A percentile compares a stretch with the other conserved stretches of the same genome.
These are phyloP conservation scores for Cystobasidium tubakii DNA, from an alignment of 768 basidiomycete species.

Conservation along the genomic window DNA sequence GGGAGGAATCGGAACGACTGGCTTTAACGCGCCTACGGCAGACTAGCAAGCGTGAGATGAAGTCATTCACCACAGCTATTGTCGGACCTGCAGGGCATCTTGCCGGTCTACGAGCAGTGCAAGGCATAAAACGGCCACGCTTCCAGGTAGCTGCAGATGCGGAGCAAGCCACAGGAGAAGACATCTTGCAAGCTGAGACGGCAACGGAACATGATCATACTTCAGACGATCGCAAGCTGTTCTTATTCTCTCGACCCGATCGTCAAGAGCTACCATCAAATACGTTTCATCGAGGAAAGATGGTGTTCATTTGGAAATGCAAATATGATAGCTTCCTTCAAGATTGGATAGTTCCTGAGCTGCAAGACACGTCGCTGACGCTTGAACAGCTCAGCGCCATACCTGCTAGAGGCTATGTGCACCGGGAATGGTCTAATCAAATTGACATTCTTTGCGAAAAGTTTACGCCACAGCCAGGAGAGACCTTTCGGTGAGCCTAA, in stretches of 20 bases:
- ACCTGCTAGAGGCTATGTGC: neutral
- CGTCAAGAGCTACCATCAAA: neutral
- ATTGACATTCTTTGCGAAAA: constrained; percentile 12
- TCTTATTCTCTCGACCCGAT: constrained; percentile 4
- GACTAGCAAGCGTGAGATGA: neutral
- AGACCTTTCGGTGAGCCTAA: neutral
- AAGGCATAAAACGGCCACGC: neutral
- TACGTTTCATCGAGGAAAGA: constrained; percentile 16
- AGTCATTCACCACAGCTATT: neutral
- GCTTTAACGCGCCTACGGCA: constrained; percentile 3
- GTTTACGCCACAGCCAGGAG: neutral
- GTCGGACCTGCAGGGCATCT: neutral
- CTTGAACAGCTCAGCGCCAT: neutral
- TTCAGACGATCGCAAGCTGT: neutral
- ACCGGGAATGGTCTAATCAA: constrained; percentile 6
- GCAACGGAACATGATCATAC: neutral
- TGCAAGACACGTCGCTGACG: neutral
- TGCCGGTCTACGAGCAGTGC: neutral
- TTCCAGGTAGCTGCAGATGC: neutral
- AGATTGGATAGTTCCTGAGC: constrained; percentile 13
- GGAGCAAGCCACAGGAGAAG: neutral
- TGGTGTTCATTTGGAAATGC: constrained; percentile 34
- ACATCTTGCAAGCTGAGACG: neutral
- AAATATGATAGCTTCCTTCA: neutral
- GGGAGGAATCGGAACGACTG: constrained; percentile 4